Evolutionary conservation across 2,329 filamentous ascomycete species (phyloP), one percentile per base, ranked within the genome.

Genomic region (Nannizziopsis barbatae): DNA sequence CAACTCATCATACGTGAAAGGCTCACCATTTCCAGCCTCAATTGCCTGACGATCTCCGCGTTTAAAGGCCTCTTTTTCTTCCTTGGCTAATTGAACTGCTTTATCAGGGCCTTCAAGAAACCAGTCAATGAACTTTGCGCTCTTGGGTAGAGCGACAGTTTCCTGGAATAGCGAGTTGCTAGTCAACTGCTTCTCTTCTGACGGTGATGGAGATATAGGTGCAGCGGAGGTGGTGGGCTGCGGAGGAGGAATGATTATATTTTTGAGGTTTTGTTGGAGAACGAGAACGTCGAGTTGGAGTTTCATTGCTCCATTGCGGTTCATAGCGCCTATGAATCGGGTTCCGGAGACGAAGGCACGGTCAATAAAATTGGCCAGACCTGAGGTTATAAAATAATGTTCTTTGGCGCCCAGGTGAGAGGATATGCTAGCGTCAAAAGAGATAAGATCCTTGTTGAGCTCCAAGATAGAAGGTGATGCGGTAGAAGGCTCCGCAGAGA

Each of bases 221-320:
- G 35, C 12, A 27, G 47, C 9, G 33, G 35, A 22, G 37, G 33
- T 10, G 30, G 22, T 30, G 14, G 20, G 27, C 11, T 33, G 27
- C 15, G 62, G 58, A 42, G 35, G 32, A 32, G 39, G 59, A n/a
- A 68, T 57, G 42, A 71, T 87, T 46, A 98, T 82, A 56, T 94
- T 94, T 71, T 95, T 95, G 48, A 98, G 78, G 59, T 95, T 95
- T 63, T 98, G 92, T 67, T 96, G 90, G 45, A 98, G 72, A 36
- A 98, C 92, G 18, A 95, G 75, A 42, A 95, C 87, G 63, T 98
- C 95, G 59, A 96, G 79, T 63, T 88, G 83, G 79, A 98, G 88
- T 33, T 88, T 79, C n/a, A 81, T 80, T 51, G 83, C 86, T 37
- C 92, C 92, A 57, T 84, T 79, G 33, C 69, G 71, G 64, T 98